Base-by-base conservation (phyloP, 345 rosid species). In the Microcos paniculata region DNA sequence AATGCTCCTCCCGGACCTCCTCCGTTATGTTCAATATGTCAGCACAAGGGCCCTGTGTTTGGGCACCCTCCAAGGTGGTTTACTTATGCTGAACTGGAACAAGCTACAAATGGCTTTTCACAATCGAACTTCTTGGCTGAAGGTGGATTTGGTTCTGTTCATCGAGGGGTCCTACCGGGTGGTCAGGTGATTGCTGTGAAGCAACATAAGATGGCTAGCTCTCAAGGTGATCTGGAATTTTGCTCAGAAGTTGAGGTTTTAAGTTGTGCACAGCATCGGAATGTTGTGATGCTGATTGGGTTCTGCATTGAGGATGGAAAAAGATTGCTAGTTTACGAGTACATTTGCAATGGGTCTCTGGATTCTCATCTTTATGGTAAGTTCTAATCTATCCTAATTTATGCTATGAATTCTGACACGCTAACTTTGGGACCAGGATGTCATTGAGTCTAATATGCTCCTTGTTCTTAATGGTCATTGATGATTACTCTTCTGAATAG, bases 1-100 rank as follows among this genome's bases (percentile, higher is more conserved):
- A 86, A 87, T 77, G 85, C 84, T 52, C 97, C 98, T 71, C 87
- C 90, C 16, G 90, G 90, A 14, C 97, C 98, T 62, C 98, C 98
- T 90, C 98, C 99, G n/a, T 80, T 96, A 74, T 96, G 99, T 80
- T 93, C 99, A 8, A 82, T 89, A 61, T 96, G 99, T 83, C 97
- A 85, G 79, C 97, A 96, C 76, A 96, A 90, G 80, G 92, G 94
- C 16, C 99, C 99, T 21, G 87, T 87, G 18, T 96, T 96, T 49
- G 99, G 99, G 78, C 91, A 89, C 75, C 99, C 99, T 30, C 99
- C 99, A 23, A 93, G 90, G 82, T 93, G 98, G 99, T 96, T 93
- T 81, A 85, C 92, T 67, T 96, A 78, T 73, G 78, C 91, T 10
- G 97, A 96, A 70, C 28, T 96, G 74, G 98, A 93, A 80, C 87